Evolutionary conservation across 371 early-diverging fungal species (phyloP).

Genomic region (Rhizopus sp.): DNA sequence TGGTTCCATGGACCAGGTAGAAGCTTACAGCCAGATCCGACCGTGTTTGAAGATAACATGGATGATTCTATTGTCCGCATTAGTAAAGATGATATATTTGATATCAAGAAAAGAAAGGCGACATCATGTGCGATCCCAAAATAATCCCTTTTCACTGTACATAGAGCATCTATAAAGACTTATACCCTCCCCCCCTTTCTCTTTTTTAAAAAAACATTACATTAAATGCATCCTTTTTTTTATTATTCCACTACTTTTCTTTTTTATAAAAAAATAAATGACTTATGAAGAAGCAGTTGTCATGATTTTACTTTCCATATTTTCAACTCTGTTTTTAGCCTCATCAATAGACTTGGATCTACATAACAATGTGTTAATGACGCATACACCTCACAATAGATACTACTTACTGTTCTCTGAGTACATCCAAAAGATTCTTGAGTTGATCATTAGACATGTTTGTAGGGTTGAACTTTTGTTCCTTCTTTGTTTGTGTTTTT

Average conservation of each 20-base stretch:
- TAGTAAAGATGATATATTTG: too few species aligned
- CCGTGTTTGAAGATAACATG: conserved; percentile 15
- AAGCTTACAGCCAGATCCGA: conserved; percentile 34
- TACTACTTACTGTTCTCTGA: conserved; percentile 7
- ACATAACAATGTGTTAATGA: background rate
- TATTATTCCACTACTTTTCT: background rate
- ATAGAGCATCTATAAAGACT: background rate
- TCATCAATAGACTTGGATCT: conserved; percentile 2
- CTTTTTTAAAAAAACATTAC: background rate
- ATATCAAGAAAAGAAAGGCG: too few species aligned
- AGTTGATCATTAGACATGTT: conserved; percentile 3
- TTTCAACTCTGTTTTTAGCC: background rate
- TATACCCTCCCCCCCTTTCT: background rate
- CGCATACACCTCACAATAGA: background rate
- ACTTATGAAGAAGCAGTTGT: background rate
- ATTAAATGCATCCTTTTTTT: background rate
- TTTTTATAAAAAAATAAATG: background rate
- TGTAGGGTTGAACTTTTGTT: background rate
- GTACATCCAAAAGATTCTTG: background rate
- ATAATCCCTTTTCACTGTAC: too few species aligned
- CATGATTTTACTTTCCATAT: conserved; percentile 1
- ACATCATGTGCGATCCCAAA: too few species aligned
- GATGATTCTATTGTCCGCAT: conserved; percentile 11
- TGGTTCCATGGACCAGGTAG: conserved; percentile 53
- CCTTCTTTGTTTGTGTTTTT: background rate